Evolutionary conservation across 75 land plant species (phyloP).

Genomic region (Cupressus sempervirens): DNA sequence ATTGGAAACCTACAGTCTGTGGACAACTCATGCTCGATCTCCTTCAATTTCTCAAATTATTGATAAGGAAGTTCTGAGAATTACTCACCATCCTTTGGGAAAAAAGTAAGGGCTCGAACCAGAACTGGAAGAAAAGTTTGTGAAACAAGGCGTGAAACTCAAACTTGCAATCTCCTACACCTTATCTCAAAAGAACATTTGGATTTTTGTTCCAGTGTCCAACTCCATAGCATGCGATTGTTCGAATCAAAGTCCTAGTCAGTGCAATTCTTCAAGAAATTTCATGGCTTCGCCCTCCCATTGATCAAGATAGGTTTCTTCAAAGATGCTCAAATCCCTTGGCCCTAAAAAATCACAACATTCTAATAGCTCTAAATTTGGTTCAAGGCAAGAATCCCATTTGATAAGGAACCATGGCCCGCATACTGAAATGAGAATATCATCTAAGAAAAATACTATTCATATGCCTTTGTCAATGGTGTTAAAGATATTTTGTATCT

Average conservation of each 20-base stretch:
- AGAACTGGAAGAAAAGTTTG: conserved; percentile 20
- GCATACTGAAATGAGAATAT: too few relatives aligned
- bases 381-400: conserved; percentile 17
- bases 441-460: too few relatives aligned
- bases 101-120: conserved; percentile 16
- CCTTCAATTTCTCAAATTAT: conserved; percentile 34
- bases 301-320: background rate
- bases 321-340: background rate
- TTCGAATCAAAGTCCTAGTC: background rate
- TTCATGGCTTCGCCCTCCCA: conserved; percentile 6
- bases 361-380: conserved; percentile 6
- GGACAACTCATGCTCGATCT: too few relatives aligned
- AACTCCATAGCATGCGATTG: background rate
- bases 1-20: too few relatives aligned
- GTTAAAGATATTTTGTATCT: too few relatives aligned
- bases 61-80: conserved; percentile 37
- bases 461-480: too few relatives aligned
- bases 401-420: too few relatives aligned
- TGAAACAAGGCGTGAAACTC: conserved; percentile 32
- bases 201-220: background rate
- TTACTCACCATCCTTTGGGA: conserved; percentile 17
- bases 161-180: conserved; percentile 42
- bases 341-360: background rate
- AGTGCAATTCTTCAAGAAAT: background rate
- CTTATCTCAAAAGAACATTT: background rate